Evolutionary conservation across 2,329 filamentous ascomycete species (phyloP).

Genomic region (Exophiala xenobiotica): DNA sequence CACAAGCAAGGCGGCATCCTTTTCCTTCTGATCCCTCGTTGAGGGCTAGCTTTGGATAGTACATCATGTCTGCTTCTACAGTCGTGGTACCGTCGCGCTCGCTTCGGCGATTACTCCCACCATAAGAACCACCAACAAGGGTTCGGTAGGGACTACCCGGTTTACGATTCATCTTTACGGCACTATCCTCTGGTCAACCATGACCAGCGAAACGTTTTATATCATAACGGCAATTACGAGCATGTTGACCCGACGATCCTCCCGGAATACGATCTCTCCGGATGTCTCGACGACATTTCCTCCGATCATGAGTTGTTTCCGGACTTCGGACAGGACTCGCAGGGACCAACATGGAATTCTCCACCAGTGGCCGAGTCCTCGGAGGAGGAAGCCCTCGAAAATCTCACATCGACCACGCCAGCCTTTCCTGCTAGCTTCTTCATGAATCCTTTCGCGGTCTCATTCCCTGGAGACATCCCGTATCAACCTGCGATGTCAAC

Average conservation of each 20-base stretch:
- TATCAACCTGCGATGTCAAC: constrained; percentile 11
- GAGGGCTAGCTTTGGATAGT: constrained; percentile 24
- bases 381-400: not conserved
- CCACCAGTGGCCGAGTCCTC: too few species aligned
- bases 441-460: constrained; percentile 28
- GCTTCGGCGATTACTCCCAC: constrained; percentile 15
- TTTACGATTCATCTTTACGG: constrained; percentile 18
- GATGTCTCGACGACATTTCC: constrained; percentile 3
- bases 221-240: constrained; percentile 13
- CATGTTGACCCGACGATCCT: constrained; percentile 5
- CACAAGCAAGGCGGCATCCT: constrained; percentile 14
- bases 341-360: too few species aligned
- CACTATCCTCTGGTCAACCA: constrained; percentile 24
- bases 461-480: constrained; percentile 26
- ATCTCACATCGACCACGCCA: not conserved
- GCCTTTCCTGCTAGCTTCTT: constrained; percentile 26
- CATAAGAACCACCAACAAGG: constrained; percentile 22
- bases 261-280: not conserved
- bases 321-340: constrained; percentile 3
- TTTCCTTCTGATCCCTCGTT: constrained; percentile 6
- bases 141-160: constrained; percentile 19
- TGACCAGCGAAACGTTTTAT: constrained; percentile 27
- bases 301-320: constrained; percentile 2
- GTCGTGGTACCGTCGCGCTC: constrained; percentile 4
- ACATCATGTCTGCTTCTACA: constrained; percentile 20